Evolutionary conservation across 2,329 filamentous ascomycete genomes (phyloP).

Genomic region (Alternaria conjuncta): DNA sequence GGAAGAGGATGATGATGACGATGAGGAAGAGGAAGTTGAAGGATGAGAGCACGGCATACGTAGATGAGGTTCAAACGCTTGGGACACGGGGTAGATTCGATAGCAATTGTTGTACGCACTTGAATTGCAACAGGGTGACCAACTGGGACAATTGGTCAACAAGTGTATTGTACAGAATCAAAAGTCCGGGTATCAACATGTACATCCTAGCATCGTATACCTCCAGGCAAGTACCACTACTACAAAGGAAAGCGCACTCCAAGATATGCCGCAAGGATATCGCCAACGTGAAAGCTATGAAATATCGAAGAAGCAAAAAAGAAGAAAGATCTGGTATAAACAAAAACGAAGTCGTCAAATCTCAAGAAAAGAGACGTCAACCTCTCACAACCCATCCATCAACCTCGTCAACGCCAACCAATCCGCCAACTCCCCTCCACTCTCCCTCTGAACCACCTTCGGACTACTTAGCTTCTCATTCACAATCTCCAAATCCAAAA

Average conservation of each 20-base stretch:
- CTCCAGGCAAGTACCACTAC: not conserved
- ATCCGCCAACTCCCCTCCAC: constrained; percentile 16
- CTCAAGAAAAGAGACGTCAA: not conserved
- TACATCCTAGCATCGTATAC: not conserved
- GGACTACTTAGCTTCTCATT: constrained; percentile 1
- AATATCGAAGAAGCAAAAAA: not conserved
- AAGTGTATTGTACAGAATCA: not conserved
- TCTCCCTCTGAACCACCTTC: not conserved
- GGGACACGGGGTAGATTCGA: not conserved
- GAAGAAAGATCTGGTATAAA: not conserved
- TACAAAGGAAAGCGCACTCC: not conserved
- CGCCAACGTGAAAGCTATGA: not conserved
- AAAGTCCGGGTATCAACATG: not conserved
- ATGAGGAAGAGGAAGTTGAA: not conserved
- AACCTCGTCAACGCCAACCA: constrained; percentile 24
- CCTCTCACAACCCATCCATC: constrained; percentile 15
- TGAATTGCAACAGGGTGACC: no score
- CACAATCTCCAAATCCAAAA: constrained; percentile 13
- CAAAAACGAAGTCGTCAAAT: not conserved
- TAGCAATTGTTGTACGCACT: not conserved
- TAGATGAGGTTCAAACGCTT: not conserved
- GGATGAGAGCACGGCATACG: not conserved
- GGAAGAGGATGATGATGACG: not conserved
- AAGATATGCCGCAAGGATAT: not conserved
- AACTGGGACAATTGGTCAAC: not conserved